Evolutionary conservation across 75 land plant genomes (phyloP), one percentile per base, ranked within the genome.

Genomic region (Cupressus sempervirens): DNA sequence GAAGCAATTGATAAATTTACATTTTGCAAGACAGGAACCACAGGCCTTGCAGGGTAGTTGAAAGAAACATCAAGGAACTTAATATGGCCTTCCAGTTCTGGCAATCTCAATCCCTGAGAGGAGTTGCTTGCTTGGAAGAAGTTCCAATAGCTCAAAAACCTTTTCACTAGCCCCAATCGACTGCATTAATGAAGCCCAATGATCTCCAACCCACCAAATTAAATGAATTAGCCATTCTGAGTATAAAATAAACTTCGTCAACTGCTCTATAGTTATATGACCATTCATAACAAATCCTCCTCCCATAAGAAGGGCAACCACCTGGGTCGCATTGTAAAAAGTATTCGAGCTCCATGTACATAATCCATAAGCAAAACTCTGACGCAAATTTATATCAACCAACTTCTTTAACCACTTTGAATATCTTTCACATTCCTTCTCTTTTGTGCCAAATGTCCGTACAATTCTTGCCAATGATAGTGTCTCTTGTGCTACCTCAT

Each of bases 81-180:
- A n/a, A n/a, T n/a, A n/a, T n/a, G n/a, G n/a, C n/a, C n/a, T n/a
- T n/a, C n/a, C n/a, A n/a, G n/a, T n/a, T n/a, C n/a, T n/a, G n/a
- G n/a, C n/a, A n/a, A n/a, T n/a, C n/a, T n/a, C n/a, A n/a, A n/a
- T n/a, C 91, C 91, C 83, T 86, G 80, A 52, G 82, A 45, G 26
- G 34, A 93, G 87, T 87, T 94, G 97, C 38, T 91, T 86, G 88
- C 93, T 94, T 50, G 92, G 94, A 83, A 89, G 87, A 54, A 95
- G 91, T 83, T 97, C 93, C 92, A 97, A 91, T 84, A 97, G 86
- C 80, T 91, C 88, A 68, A 97, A 97, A 29, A 97, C 97, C 83
- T 97, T 94, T 89, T 97, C 99, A 88, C 99, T 95, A 85, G 99
- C 97, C 34, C 99, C 99, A 86, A 95, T 86, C 35, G 99, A 91